These are phyloP conservation scores for Athelia sp. DNA, from an alignment of 1,284 basidiomycete genomes.

Conservation along the genomic window DNA sequence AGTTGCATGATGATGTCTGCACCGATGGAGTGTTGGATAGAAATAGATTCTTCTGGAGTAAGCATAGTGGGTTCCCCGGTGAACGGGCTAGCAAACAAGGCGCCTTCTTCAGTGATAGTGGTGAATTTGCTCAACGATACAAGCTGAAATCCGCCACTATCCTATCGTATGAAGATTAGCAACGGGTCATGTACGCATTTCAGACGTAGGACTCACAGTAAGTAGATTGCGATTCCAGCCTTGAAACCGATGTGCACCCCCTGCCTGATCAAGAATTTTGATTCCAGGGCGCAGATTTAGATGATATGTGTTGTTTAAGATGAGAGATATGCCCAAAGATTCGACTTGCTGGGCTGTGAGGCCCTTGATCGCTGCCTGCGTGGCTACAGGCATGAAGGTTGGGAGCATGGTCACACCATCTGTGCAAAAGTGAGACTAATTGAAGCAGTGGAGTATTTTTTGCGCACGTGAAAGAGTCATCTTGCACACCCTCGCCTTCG, in stretches of 20 bases:
- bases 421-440: conserved; percentile 21
- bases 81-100: conserved; percentile 78
- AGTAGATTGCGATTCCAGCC: conserved; percentile 79
- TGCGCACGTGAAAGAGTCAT: conserved; percentile 63
- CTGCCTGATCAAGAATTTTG: conserved; percentile 61
- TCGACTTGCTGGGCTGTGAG: conserved; percentile 82
- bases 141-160: conserved; percentile 84
- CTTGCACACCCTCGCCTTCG: conserved; percentile 68
- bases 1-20: conserved; percentile 91
- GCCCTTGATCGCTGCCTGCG: conserved; percentile 84
- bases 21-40: conserved; percentile 82
- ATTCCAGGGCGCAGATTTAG: conserved; percentile 77
- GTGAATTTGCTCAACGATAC: conserved; percentile 83
- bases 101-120: conserved; percentile 80
- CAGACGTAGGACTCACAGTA: conserved; percentile 46
- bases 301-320: conserved; percentile 85
- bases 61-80: conserved; percentile 80
- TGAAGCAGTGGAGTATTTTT: neutral
- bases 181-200: conserved; percentile 1
- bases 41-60: conserved; percentile 83
- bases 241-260: conserved; percentile 82
- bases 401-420: conserved; percentile 79
- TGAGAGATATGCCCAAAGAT: conserved; percentile 70
- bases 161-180: conserved; percentile 33
- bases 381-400: conserved; percentile 89